A percentile compares a stretch with the other conserved stretches of the same genome.
Evolutionary conservation across 106 monocot species (phyloP).

Genomic region (Vanilla planifolia): DNA sequence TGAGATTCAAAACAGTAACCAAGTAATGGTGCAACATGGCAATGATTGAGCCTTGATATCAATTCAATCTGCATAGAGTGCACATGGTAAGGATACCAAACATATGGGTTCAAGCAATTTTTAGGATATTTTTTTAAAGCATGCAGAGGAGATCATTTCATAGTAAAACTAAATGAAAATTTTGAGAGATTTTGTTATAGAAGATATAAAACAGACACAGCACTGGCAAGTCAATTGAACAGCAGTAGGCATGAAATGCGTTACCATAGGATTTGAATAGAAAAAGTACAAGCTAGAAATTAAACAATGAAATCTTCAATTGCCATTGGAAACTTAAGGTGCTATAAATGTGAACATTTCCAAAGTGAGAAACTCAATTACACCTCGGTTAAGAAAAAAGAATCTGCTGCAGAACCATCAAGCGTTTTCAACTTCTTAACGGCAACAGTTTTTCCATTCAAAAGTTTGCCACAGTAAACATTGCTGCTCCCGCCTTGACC

Average conservation of each 20-base stretch:
- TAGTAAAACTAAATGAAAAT: neutral
- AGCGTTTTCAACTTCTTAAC: slow-evolving; percentile 63
- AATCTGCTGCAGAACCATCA: slow-evolving; percentile 35
- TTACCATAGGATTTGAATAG: neutral
- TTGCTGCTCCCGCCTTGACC: slow-evolving; percentile 81
- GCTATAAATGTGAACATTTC: neutral
- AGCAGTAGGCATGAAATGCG: neutral
- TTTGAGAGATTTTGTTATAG: neutral
- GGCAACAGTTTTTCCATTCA: slow-evolving; percentile 67
- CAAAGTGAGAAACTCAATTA: neutral
- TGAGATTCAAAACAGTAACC: slow-evolving; percentile 79
- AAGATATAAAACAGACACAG: no score
- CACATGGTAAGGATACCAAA: no score
- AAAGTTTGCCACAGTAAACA: slow-evolving; percentile 70
- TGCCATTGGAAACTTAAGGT: neutral
- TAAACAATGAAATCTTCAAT: no score
- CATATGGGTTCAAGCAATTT: no score
- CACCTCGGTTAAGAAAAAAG: slow-evolving; percentile 74
- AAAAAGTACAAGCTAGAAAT: neutral
- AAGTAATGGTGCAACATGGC: slow-evolving; percentile 81
- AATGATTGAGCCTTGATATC: slow-evolving; percentile 86
- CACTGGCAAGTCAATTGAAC: neutral
- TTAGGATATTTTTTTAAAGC: no score
- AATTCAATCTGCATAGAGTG: slow-evolving; percentile 62
- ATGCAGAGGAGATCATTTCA: neutral